Evolutionary conservation across 1,284 basidiomycete genomes (phyloP).

Genomic region (Xerocomus minutiporus): DNA sequence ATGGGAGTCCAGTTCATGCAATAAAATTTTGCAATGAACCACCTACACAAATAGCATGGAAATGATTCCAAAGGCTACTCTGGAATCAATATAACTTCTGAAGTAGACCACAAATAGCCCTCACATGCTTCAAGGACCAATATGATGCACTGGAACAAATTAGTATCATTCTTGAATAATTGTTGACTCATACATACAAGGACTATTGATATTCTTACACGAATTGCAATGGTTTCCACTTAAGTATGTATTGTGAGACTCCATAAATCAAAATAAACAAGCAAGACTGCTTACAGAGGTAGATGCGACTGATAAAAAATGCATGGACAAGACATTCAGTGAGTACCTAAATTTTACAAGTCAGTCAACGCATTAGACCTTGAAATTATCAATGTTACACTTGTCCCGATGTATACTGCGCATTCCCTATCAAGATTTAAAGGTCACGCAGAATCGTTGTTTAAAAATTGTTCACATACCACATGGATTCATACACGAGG

Average conservation of each 20-base stretch:
- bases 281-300: conserved; percentile 17
- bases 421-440: conserved; percentile 10
- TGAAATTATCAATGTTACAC: conserved; percentile 9
- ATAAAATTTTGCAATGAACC: neutral
- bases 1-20: neutral
- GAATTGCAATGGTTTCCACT: conserved; percentile 9
- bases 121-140: conserved; percentile 23
- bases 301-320: conserved; percentile 23
- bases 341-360: conserved; percentile 4
- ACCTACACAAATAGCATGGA: conserved; percentile 34
- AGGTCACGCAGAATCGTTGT: neutral
- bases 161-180: neutral
- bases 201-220: conserved; percentile 2
- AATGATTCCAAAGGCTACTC: conserved; percentile 30
- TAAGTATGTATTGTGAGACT: neutral
- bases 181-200: conserved; percentile 16
- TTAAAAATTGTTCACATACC: conserved; percentile 11
- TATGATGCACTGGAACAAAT: conserved; percentile 14
- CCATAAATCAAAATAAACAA: neutral
- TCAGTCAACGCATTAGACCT: conserved; percentile 7
- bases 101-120: neutral
- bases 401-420: conserved; percentile 8
- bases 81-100: neutral
- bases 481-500: neutral
- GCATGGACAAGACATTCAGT: conserved; percentile 24